A percentile compares a stretch with the other conserved stretches of the same genome.
Evolutionary conservation across 192 early-diverging fungal species (phyloP).

Genomic region (Umbelopsis ramanniana): DNA sequence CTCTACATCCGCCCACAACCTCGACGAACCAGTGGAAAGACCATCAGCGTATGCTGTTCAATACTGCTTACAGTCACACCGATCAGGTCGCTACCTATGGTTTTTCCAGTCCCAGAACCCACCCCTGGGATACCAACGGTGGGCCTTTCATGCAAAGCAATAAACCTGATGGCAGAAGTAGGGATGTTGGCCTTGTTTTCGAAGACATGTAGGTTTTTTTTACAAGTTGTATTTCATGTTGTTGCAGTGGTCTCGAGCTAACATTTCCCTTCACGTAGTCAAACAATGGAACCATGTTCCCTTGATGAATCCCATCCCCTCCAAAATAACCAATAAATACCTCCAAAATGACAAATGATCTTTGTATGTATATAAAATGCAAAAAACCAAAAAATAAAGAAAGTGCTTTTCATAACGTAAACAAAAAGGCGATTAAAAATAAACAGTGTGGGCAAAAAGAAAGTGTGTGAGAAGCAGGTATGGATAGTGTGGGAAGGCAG

Average conservation of each 20-base stretch:
- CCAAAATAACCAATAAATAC: not conserved
- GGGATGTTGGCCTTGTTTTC: not conserved
- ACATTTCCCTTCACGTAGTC: not conserved
- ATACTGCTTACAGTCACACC: not conserved
- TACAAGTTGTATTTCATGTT: too few relatives aligned
- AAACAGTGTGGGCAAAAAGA: not conserved
- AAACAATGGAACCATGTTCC: not conserved
- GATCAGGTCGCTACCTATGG: not conserved
- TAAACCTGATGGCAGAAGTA: not conserved
- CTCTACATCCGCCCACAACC: not conserved
- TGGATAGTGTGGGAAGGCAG: too few relatives aligned
- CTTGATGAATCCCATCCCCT: not conserved
- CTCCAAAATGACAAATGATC: not conserved
- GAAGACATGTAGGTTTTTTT: not conserved
- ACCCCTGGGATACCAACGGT: not conserved
- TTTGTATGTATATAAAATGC: not conserved
- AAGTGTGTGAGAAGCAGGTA: too few relatives aligned
- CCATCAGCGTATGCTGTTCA: slow-evolving; percentile 8
- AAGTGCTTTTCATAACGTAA: not conserved
- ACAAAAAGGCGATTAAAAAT: not conserved
- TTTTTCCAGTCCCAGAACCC: not conserved
- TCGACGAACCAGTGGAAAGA: slow-evolving; percentile 2
- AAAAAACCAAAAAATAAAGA: not conserved
- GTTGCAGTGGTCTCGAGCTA: not conserved
- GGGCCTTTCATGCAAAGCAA: not conserved